Evolutionary conservation across 2,329 filamentous ascomycete genomes (phyloP), one percentile per base, ranked within the genome.

Genomic region (Iodosphaeria phyllophila): DNA sequence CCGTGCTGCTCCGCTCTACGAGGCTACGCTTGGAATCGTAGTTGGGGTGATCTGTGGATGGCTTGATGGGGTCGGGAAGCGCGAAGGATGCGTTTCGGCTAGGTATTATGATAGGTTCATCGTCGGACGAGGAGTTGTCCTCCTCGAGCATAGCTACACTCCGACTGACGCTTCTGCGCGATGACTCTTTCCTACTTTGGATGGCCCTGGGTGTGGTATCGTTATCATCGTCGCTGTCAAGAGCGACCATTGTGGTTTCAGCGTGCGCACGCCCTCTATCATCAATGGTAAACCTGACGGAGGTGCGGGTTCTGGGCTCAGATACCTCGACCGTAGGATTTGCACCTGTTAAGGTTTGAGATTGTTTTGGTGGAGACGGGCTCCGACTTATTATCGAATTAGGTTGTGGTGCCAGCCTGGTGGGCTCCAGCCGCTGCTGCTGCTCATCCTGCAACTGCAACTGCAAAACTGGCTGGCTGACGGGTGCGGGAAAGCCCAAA

Each of bases 71-170:
- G 27, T 66, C 60, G 0, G 63, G 64, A 6, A 68, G 44, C 2
- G 56, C 60, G 41, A 71, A 73, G 1, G 67, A 72, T 4, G 53
- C 52, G 31, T 57, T 64, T 21, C 66, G 56, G 40, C 66, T 72
- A 16, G 68, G 67, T 19, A 74, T 66, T 24, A 73, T 57, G 31
- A 74, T 73, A 8, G 64, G 65, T 28, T 74, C 69, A 27, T 74
- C 68, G 32, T 74, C 69, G 4, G 58, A 59, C 0, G 66, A 71
- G 2, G 64, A 70, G 3, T 59, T 58, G 23, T 60, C 58, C 16
- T 62, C 51, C 5, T 50, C 56, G 0, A 58, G 58, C 5, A 56
- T 0, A n/a, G n/a, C n/a, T n/a, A n/a, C n/a, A n/a, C n/a, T n/a
- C n/a, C n/a, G n/a, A n/a, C n/a, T n/a, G n/a, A 28, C 24, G 16